Percentiles rank a stretch among this genome's conserved stretches.
These are phyloP conservation scores for Penicillium desertorum DNA, from an alignment of 495 filamentous ascomycete genomes.

Conservation along the genomic window DNA sequence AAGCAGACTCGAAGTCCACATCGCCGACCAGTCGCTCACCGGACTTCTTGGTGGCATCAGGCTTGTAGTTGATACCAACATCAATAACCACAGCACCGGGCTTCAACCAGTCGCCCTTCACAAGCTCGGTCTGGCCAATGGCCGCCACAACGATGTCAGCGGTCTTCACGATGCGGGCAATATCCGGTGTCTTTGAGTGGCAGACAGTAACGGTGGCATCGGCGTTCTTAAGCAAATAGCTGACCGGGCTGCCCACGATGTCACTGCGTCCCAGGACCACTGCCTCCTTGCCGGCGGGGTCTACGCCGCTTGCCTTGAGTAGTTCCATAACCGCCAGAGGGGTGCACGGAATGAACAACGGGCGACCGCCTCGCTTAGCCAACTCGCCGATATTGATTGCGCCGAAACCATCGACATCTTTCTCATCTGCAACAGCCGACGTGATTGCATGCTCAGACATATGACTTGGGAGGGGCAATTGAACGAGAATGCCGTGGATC, in stretches of 20 bases:
- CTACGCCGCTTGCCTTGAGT: conserved; percentile 76
- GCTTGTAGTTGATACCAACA: conserved; percentile 94
- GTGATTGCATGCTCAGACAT: conserved; percentile 89
- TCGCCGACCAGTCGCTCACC: conserved; percentile 93
- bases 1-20: conserved; percentile 86
- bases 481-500: conserved; percentile 91
- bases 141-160: conserved; percentile 92
- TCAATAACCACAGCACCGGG: conserved; percentile 92
- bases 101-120: conserved; percentile 96
- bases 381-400: conserved; percentile 91
- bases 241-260: conserved; percentile 95
- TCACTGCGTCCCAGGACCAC: conserved; percentile 94
- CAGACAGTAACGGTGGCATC: conserved; percentile 96
- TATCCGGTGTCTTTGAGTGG: conserved; percentile 78
- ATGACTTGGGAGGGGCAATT: conserved; percentile 83
- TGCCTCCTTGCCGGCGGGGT: conserved; percentile 84
- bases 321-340: conserved; percentile 96
- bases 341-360: conserved; percentile 89
- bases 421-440: conserved; percentile 84
- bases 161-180: conserved; percentile 70
- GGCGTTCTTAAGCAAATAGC: conserved; percentile 89
- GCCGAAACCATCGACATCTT: conserved; percentile 98
- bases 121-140: conserved; percentile 81
- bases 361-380: conserved; percentile 86
- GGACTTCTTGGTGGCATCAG: conserved; percentile 91